Evolutionary conservation across 768 basidiomycete species (phyloP), one percentile per base, ranked within the genome.

Genomic region (Pulveroboletus sp.): DNA sequence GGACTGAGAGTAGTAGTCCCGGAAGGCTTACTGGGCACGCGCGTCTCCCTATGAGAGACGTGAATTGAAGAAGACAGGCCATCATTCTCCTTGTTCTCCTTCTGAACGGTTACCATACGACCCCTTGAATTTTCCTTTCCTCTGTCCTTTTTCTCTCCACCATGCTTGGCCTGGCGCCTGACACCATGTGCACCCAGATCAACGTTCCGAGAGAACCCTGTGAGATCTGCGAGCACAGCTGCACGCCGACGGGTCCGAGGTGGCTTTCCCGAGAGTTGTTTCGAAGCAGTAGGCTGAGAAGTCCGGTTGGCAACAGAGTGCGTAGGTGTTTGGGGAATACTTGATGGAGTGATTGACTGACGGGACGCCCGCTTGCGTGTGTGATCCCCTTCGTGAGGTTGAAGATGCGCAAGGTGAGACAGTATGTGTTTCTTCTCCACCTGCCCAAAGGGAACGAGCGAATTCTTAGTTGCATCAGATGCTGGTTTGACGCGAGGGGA

Each of bases 201-300:
- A 41, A 65, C 64, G 24, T 69, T 68, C 38, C 62, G 63, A 49
- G 64, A 58, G 19, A 70, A 58, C 6, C 66, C 65, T 6, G 74
- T 76, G 23, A 76, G 55, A 45, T 78, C 75, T 10, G 60, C 66
- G 9, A 78, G 60, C 20, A 67, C 70, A 16, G 67, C 66, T 17
- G 46, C 63, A 11, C 59, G 65, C 16, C 61, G 53, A 39, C 66
- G 66, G 0, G 41, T 21, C 10, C 65, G 55, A 19, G 67, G 45
- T 5, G 65, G 67, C 32, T 50, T 68, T 21, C 65, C 67, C 2
- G 64, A 60, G 19, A 66, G 24, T 34, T 62, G 62, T 41, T 61
- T 61, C 32, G 55, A 47, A 13, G 14, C 37, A 1, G 49, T 43
- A 12, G 32, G 60, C n/a, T 31, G 51, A 29, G 50, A 40, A 40